Base-by-base conservation (phyloP, 225 moss, liverwort and hornwort genomes). In the Bryoerythrophyllum caledonicum region DNA sequence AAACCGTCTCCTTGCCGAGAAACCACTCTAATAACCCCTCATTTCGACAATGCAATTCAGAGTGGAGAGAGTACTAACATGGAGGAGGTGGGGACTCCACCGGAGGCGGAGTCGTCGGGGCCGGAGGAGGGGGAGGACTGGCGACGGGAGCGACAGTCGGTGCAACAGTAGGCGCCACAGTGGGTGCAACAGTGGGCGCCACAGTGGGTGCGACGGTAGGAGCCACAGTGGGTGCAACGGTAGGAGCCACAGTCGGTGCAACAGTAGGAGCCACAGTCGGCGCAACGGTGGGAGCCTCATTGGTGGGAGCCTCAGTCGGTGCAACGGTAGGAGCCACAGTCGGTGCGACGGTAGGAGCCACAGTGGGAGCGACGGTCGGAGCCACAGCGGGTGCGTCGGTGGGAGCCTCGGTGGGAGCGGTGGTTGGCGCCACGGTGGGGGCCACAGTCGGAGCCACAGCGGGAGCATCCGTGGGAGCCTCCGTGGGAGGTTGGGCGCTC, bases 371-470 rank as follows among this genome's bases (percentile, higher is more conserved):
- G 0, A 19, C 12, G 0, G 24, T 5, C 3, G 73, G 73, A 15
- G 49, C 24, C 1, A 16, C n/a, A 0, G 12, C 21, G 0, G 74
- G 64, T 1, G 74, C 53, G 0, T 21, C 2, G 0, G 12, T 7
- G 0, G 74, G 74, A 11, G 74, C 52, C 3, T 24, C 53, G 0
- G 9, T 17, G 0, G 73, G 63, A 5, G 63, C 24, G 0, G 3
- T 0, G 1, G 51, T 63, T 0, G 73, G 73, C 9, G 73, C 25
- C 1, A 7, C 21, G 2, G 19, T 16, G 2, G 73, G 73, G 1
- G 53, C 52, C 5, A n/a, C 32, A 12, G 13, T 7, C 4, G 61
- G 60, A 26, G 72, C 23, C 0, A 19, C 5, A 0, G 40, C 21
- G 0, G 63, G 65, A 2, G 65, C 43, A 0, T 25, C 24, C 1